Conservation (phyloP, 2,329 filamentous ascomycete genomes). For the Ceratocystis papillata region DNA sequence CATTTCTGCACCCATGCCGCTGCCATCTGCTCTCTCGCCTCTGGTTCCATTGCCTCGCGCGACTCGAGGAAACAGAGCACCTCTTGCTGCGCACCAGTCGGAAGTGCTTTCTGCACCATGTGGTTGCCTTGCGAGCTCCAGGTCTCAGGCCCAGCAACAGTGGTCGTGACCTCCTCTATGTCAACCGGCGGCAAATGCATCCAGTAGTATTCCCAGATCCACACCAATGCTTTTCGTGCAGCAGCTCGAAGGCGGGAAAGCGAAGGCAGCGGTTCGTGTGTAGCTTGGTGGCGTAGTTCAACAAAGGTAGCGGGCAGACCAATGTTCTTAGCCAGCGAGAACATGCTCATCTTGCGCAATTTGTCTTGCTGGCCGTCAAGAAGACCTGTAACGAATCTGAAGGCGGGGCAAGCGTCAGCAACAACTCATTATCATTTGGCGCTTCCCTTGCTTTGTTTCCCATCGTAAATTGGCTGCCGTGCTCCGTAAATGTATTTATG, state of each 20-base stretch:
- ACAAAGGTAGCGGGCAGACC: slow-evolving; percentile 69
- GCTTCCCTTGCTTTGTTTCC: neutral
- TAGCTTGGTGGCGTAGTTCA: slow-evolving; percentile 78
- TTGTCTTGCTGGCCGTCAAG: slow-evolving; percentile 62
- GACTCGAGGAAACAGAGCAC: slow-evolving; percentile 8
- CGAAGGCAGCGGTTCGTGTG: slow-evolving; percentile 75
- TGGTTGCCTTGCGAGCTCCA: neutral
- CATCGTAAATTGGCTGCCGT: too few species aligned
- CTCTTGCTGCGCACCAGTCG: slow-evolving; percentile 15
- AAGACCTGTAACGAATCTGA: slow-evolving; percentile 68
- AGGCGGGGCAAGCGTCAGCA: neutral
- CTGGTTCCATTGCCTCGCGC: slow-evolving; percentile 25
- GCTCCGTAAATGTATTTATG: neutral
- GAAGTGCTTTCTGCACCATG: neutral
- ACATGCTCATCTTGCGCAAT: slow-evolving; percentile 60
- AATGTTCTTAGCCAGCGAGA: slow-evolving; percentile 56
- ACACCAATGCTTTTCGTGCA: slow-evolving; percentile 58
- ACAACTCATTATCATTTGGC: neutral
- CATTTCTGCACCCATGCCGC: slow-evolving; percentile 30
- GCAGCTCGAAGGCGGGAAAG: slow-evolving; percentile 61
- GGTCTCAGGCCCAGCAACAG: neutral
- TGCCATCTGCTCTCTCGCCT: slow-evolving; percentile 28
- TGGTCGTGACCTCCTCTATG: neutral
- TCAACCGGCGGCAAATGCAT: slow-evolving; percentile 35
- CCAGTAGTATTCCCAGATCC: slow-evolving; percentile 93